phyloP scores from a whole-genome alignment of 2,329 filamentous ascomycete species.

The Xylogone sp. region DNA sequence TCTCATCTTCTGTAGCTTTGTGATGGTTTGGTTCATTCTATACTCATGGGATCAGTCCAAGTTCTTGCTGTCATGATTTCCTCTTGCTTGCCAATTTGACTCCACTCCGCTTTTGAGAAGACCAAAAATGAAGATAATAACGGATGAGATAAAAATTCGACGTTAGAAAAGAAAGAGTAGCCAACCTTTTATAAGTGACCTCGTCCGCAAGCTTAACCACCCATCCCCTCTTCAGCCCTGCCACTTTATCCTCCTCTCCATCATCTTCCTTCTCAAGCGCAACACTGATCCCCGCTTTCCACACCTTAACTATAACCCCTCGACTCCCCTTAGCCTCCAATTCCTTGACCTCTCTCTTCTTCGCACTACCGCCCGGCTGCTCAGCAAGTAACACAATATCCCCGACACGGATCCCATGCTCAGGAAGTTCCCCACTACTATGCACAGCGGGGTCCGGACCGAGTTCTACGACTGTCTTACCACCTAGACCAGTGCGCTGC shows the following conservation, averaged over 20 bases:
- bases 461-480: slow-evolving; percentile 86
- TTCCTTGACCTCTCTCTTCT: slow-evolving; percentile 64
- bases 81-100: no score
- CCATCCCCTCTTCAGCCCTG: slow-evolving; percentile 47
- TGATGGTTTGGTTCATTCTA: slow-evolving; percentile 63
- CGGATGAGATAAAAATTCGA: neutral
- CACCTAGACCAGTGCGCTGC: slow-evolving; percentile 84
- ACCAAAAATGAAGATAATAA: neutral
- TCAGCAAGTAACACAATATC: slow-evolving; percentile 76
- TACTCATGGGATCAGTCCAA: neutral
- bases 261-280: slow-evolving; percentile 63
- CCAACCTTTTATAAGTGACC: slow-evolving; percentile 52
- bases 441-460: slow-evolving; percentile 59
- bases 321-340: slow-evolving; percentile 64
- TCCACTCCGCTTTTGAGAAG: neutral
- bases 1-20: slow-evolving; percentile 52
- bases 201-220: slow-evolving; percentile 65
- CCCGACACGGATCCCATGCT: slow-evolving; percentile 72
- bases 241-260: slow-evolving; percentile 36
- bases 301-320: slow-evolving; percentile 67
- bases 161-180: neutral
- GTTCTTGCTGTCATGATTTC: neutral
- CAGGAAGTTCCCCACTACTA: slow-evolving; percentile 52
- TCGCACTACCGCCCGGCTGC: slow-evolving; percentile 61
- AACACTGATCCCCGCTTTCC: slow-evolving; percentile 55